Percentiles rank a stretch among this genome's conserved stretches.
Evolutionary conservation across 306 rosid species (phyloP).

Genomic region (Prunus davidiana): DNA sequence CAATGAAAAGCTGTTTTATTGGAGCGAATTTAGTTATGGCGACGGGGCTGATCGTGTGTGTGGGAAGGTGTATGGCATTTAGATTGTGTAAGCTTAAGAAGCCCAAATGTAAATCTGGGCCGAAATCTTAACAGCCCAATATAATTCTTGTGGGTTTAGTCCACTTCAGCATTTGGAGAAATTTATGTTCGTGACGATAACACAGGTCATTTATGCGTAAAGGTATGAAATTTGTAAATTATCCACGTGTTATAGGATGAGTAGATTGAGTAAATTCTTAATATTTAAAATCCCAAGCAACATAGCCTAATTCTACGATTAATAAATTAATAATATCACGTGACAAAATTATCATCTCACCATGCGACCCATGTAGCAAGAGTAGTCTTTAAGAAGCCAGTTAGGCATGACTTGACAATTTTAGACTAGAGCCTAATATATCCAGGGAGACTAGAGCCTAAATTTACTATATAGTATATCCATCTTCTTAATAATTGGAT

Average conservation of each 20-base stretch:
- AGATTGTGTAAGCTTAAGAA: neutral
- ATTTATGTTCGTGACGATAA: no score
- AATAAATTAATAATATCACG: no score
- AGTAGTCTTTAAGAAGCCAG: neutral
- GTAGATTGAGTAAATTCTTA: no score
- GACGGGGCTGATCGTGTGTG: neutral
- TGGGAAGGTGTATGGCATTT: neutral
- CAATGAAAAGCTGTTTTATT: neutral
- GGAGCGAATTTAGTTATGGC: constrained; percentile 13
- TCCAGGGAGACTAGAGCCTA: neutral
- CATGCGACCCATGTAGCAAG: no score
- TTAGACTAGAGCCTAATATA: neutral
- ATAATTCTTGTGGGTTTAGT: neutral
- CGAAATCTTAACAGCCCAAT: neutral
- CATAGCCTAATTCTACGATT: no score
- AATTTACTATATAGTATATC: neutral
- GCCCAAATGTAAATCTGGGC: neutral
- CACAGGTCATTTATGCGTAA: no score
- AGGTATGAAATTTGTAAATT: no score
- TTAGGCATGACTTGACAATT: neutral
- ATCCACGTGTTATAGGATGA: no score
- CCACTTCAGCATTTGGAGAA: no score
- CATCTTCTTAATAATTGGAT: neutral
- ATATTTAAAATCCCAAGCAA: no score
- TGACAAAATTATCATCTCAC: no score